These are phyloP conservation scores for Malus asiatica DNA, from an alignment of 306 rosid species.

Conservation along the genomic window DNA sequence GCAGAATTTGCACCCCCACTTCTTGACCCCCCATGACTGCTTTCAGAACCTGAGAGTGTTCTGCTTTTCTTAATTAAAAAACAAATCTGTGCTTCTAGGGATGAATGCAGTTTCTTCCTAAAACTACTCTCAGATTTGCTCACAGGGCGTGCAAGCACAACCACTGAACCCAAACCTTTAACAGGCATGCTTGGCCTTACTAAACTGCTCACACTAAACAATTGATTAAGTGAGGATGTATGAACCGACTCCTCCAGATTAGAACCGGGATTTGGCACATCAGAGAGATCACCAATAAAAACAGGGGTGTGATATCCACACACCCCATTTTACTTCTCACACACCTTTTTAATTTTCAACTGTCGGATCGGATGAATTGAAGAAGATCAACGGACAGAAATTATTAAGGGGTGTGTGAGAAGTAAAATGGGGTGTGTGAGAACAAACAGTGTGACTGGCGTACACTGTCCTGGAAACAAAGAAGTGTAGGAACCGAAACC, in stretches of 20 bases:
- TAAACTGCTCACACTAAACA: constrained; percentile 45
- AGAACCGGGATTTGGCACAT: constrained; percentile 32
- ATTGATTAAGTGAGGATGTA: constrained; percentile 38
- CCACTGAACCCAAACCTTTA: constrained; percentile 79
- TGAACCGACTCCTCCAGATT: constrained; percentile 57
- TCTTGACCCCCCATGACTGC: constrained; percentile 57
- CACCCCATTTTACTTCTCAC: too few species aligned
- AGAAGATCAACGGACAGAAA: too few species aligned
- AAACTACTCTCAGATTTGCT: constrained; percentile 72
- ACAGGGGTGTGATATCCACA: background rate
- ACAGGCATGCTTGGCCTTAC: constrained; percentile 48
- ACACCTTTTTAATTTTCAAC: too few species aligned
- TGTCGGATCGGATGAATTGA: too few species aligned
- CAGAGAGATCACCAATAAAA: constrained; percentile 68
- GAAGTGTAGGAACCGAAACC: constrained; percentile 86
- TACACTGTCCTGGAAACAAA: constrained; percentile 93
- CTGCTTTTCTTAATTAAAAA: constrained; percentile 74
- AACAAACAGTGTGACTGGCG: constrained; percentile 71
- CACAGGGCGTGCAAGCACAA: constrained; percentile 83
- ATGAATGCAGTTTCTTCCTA: constrained; percentile 73
- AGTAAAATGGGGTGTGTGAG: too few species aligned
- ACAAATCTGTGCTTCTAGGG: constrained; percentile 86
- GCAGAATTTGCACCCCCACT: constrained; percentile 48
- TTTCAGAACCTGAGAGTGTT: constrained; percentile 60
- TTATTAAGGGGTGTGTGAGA: too few species aligned